Base-by-base conservation (phyloP, 2,329 filamentous ascomycete species). In the Cyphellophora attinorum region DNA sequence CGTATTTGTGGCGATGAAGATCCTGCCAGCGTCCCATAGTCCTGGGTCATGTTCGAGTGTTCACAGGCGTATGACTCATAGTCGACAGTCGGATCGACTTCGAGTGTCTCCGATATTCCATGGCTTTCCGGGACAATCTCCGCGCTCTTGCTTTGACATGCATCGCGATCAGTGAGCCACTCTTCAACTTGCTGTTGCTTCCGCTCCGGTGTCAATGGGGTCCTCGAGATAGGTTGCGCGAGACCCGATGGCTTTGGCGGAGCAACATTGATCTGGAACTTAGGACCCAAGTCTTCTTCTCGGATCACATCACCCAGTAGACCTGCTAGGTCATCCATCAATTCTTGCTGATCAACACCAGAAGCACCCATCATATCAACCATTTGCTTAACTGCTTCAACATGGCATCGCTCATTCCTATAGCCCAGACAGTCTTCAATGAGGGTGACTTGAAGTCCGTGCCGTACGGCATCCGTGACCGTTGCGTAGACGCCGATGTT, bases 401-500 rank as follows among this genome's bases (percentile, higher is more conserved):
- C 64, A 48, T 93, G 85, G 28, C 85, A 75, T 12, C 65, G 58
- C 38, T 77, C 73, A 47, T 68, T 77, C 30, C 84, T 76, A 51
- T 80, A 94, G 8, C 86, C 88, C 36, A 93, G 76, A 56, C 88
- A 95, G 55, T 96, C 86, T 34, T 91, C 79, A 25, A 96, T 65
- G 10, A 96, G 65, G 4, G 82, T 91, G 51, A 95, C 85, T n/a
- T 76, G 69, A 51, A 93, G 78, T 4, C 88, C 91, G 56, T 95
- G 82, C 13, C 81, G 75, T 2, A 85, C 88, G 8, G 89, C 91
- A 52, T 95, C 91, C 43, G 93, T 69, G 3, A 86, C 86, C 1
- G 89, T 95, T 5, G 91, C 89, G 53, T 91, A 86, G 30, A 96
- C 79, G 19, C 86, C 88, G 21, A 93, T 67, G 51, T 96, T 95